Base-by-base conservation (phyloP, 2,329 filamentous ascomycete species). In the Sporothrix schenckii region DNA sequence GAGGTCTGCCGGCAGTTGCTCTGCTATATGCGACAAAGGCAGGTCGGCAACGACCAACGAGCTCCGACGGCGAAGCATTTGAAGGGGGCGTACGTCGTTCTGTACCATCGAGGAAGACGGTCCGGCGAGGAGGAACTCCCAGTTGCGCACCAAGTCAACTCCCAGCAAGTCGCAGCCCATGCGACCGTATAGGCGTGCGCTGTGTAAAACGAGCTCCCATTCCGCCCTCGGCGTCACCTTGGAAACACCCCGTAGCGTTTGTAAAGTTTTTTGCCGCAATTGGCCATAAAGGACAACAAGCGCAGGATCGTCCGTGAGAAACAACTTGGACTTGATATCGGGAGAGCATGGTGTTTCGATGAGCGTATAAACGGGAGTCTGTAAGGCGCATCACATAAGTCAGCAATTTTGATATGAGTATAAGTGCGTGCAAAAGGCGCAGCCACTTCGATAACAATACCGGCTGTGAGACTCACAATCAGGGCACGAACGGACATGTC, bases 81-180 rank as follows among this genome's bases (percentile, higher is more conserved):
- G 89, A 39, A 91, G 81, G 2, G 90, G 90, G 75, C 93, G 89
- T 52, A 86, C 80, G 56, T 85, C 84, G 49, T 83, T 82, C 47
- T 80, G 19, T 58, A 13, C 49, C 19, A 21, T 9, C 30, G 49
- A 19, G 6, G 69, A 73, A 52, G 71, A 75, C 10, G 77, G 76
- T 0, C 79, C 77, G 3, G 83, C 81, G n/a, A 84, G 84, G 50
- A 92, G 82, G 78, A 96, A 95, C 76, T 93, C 89, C 92, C 93
- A 96, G 74, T 91, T 92, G 41, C 89, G 87, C 16, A 95, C 91
- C 6, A 98, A 83, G 76, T 96, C 92, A 4, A 98, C 83, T 0
- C 94, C 95, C 0, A 98, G 86, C 10, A 97, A 80, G 79, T 97
- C 94, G 77, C 95, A 97, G 3, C 95, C 94, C 94, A 95, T 97